These are phyloP conservation scores for Diaporthe sp. DNA, from an alignment of 2,329 filamentous ascomycete genomes.

Conservation along the genomic window DNA sequence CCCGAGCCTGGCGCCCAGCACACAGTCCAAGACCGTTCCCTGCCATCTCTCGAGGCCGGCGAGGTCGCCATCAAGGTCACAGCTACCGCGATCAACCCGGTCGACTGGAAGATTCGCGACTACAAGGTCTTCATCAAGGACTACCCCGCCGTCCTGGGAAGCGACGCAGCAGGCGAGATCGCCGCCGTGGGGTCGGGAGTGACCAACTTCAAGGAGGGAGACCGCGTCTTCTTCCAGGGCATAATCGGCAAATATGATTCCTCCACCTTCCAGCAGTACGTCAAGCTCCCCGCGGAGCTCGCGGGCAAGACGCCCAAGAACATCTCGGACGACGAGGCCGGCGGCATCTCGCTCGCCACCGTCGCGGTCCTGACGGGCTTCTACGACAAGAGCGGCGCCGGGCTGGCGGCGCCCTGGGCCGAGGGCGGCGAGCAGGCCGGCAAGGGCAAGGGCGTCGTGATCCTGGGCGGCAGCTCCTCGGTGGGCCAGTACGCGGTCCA, in stretches of 20 bases:
- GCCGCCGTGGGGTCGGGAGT: constrained; percentile 49
- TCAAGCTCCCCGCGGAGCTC: constrained; percentile 51
- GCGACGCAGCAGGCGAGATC: constrained; percentile 53
- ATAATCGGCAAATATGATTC: constrained; percentile 49
- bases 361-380: constrained; percentile 44
- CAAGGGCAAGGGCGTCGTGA: constrained; percentile 58
- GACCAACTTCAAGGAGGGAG: constrained; percentile 49
- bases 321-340: constrained; percentile 50
- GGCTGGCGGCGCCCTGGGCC: constrained; percentile 50
- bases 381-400: constrained; percentile 45
- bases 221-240: constrained; percentile 56
- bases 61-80: constrained; percentile 45
- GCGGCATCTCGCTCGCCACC: constrained; percentile 46
- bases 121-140: constrained; percentile 45
- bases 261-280: constrained; percentile 55
- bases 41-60: constrained; percentile 43
- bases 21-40: constrained; percentile 31
- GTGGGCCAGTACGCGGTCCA: constrained; percentile 62
- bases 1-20: constrained; percentile 39
- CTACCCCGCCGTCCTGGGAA: constrained; percentile 53
- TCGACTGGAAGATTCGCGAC: constrained; percentile 54
- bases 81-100: constrained; percentile 52
- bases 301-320: constrained; percentile 50
- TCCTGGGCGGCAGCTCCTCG: constrained; percentile 49
- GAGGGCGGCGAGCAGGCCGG: constrained; percentile 50